Conservation (phyloP, 2,329 filamentous ascomycete genomes). For the Thelonectria discophora region DNA sequence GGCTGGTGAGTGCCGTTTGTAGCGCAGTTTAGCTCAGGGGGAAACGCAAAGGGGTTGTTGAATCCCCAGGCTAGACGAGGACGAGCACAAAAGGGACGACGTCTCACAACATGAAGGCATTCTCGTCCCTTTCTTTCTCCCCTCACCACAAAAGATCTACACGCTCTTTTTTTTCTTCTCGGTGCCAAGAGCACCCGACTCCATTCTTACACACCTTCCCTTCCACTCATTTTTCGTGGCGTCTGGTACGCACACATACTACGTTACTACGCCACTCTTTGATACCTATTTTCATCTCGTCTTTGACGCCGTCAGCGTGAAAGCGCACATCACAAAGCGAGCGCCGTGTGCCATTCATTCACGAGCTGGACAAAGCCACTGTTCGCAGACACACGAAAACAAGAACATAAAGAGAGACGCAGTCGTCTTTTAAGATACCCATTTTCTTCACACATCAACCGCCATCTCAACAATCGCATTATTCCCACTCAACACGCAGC, state of each 20-base stretch:
- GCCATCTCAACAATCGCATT: not conserved
- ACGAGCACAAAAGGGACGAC: not conserved
- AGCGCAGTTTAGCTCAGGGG: not conserved
- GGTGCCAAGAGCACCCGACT: slow-evolving; percentile 13
- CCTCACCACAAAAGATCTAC: not conserved
- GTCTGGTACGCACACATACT: slow-evolving; percentile 14
- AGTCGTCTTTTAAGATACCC: slow-evolving; percentile 10
- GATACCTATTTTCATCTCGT: not conserved
- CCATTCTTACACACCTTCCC: not conserved
- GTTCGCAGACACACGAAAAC: not conserved
- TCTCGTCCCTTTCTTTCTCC: not conserved
- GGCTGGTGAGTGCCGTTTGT: too few species aligned
- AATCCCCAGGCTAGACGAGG: not conserved
- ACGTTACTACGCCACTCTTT: not conserved
- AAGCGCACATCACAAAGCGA: slow-evolving; percentile 2
- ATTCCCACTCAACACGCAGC: not conserved
- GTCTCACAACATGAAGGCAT: not conserved
- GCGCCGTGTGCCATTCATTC: not conserved
- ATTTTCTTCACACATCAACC: not conserved
- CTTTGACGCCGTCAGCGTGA: slow-evolving; percentile 8
- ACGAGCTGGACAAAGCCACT: not conserved
- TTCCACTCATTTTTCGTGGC: slow-evolving; percentile 5
- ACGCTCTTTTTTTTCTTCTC: not conserved
- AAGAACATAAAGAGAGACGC: not conserved
- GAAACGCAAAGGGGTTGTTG: not conserved